Evolutionary conservation across 139 green algal genomes (phyloP).

Genomic region (Trebouxia sp.): DNA sequence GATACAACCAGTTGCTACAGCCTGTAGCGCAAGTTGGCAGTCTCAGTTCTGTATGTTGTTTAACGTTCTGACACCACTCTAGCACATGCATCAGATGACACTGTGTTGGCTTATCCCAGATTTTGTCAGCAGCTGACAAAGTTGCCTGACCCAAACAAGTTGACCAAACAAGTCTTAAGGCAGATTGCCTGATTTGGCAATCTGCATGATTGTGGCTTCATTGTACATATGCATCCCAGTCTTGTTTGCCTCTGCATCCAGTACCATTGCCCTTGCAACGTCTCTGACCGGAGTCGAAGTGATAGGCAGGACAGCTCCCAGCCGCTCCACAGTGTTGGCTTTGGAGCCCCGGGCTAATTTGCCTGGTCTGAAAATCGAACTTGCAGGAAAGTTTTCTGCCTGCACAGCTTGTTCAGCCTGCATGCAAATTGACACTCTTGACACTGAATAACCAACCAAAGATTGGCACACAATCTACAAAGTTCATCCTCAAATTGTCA

Average conservation of each 20-base stretch:
- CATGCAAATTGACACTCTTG: too few species aligned
- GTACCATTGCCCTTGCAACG: not conserved
- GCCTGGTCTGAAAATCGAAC: not conserved
- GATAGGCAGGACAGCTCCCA: not conserved
- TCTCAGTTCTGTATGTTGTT: too few species aligned
- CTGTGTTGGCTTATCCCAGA: too few species aligned
- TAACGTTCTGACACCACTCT: too few species aligned
- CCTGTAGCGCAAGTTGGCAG: too few species aligned
- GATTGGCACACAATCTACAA: too few species aligned
- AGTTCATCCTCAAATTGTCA: too few species aligned
- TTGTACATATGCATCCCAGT: not conserved
- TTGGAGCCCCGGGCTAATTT: not conserved
- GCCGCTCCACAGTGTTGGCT: not conserved
- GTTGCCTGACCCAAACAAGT: not conserved
- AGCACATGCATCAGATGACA: too few species aligned
- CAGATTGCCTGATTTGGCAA: not conserved
- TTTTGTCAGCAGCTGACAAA: too few species aligned
- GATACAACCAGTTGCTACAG: too few species aligned
- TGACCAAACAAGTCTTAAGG: not conserved
- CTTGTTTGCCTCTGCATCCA: not conserved
- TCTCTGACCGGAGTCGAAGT: not conserved
- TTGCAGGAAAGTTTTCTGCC: not conserved
- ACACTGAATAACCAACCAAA: too few species aligned
- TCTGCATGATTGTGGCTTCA: not conserved
- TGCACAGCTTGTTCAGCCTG: conserved; percentile 15